Evolutionary conservation across 2,329 filamentous ascomycete species (phyloP), one percentile per base, ranked within the genome.

Genomic region (Neocatenulostroma microsporum): DNA sequence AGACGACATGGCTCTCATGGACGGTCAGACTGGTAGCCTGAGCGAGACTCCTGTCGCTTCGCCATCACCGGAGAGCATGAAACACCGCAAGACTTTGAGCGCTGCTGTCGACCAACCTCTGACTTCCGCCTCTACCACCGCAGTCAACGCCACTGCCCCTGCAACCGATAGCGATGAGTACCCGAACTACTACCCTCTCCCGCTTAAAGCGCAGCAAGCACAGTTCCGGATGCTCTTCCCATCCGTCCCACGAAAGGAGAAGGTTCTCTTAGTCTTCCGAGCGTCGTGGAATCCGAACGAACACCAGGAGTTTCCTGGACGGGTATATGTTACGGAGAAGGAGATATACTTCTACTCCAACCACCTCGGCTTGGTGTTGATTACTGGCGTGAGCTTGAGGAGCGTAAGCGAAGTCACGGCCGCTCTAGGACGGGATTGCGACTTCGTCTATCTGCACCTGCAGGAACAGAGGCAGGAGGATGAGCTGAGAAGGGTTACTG

Each of bases 311-410:
- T 85, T 96, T 41, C 80, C 81, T 7, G 81, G 91, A 1, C 78
- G 91, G 36, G 79, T 94, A 17, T 98, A 93, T 58, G 80, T 94
- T 41, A 96, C 89, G 1, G 73, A 81, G 0, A 79, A 82, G 44
- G 83, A 88, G 46, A 79, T 98, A 58, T 96, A 94, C 61, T 96
- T 98, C 56, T 98, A 95, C 62, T 93, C 88, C 51, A 84, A 96
- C 54, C 84, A 95, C 55, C 79, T 95, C 58, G 91, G 91, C 5
- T 72, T 98, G 5, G 82, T 96, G 1, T 72, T 94, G 23, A 84
- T 89, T 1, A 89, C 87, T 34, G 76, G 76, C 12, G 76, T 93
- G 34, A 78, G 73, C 37, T 69, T 98, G 39, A 74, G 80, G 37
- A 78, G 74, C 14, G 85, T 98, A 39, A 78, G 78, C 7, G 91